These are phyloP conservation scores for Solanum chiquidenum DNA, from an alignment of 257 asterid genomes.

Conservation along the genomic window DNA sequence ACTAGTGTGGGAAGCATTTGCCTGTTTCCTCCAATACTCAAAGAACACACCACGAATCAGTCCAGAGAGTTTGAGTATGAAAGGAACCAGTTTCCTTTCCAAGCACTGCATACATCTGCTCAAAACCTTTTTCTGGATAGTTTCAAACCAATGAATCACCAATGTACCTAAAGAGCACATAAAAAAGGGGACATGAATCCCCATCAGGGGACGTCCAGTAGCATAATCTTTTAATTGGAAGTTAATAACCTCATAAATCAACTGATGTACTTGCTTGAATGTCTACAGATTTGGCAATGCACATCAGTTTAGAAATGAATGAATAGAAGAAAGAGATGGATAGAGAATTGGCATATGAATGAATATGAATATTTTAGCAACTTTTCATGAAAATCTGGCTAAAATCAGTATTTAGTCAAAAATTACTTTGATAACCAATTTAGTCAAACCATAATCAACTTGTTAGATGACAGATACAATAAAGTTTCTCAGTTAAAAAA, in stretches of 20 bases:
- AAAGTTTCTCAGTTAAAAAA: background rate
- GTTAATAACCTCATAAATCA: background rate
- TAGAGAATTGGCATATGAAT: background rate
- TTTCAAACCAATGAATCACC: background rate
- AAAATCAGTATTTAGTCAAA: background rate
- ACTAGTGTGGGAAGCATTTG: conserved; percentile 24
- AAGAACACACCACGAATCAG: conserved; percentile 24
- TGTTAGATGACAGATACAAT: background rate
- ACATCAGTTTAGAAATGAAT: background rate
- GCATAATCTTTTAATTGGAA: background rate
- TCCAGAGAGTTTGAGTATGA: conserved; percentile 23
- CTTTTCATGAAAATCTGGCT: background rate
- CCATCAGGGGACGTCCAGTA: background rate
- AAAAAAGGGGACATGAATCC: background rate
- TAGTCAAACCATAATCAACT: background rate
- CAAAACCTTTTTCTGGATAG: conserved; percentile 35
- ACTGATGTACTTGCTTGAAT: background rate
- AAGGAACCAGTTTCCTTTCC: conserved; percentile 34
- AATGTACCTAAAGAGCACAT: background rate
- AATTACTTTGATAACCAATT: background rate
- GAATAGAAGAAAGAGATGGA: background rate
- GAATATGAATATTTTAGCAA: background rate
- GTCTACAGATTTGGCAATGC: background rate
- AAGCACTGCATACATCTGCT: conserved; percentile 39
- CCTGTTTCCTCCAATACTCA: conserved; percentile 44